These are phyloP conservation scores for Salvia rosmarinus DNA, from an alignment of 257 asterid genomes.

Conservation along the genomic window DNA sequence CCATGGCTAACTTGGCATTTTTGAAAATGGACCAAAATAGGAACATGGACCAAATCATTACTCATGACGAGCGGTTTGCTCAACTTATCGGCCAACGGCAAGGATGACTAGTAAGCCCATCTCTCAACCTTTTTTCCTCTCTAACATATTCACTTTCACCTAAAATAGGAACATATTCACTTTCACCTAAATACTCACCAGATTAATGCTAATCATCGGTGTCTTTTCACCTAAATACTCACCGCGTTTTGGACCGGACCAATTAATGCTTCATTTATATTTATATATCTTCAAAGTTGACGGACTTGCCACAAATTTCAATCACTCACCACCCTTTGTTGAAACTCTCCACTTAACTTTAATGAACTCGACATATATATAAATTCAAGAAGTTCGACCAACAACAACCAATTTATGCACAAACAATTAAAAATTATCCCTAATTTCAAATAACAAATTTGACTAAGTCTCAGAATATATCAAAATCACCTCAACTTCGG, in stretches of 20 bases:
- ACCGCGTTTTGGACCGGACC: not conserved
- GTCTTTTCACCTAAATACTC: not conserved
- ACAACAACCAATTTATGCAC: not conserved
- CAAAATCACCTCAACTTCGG: too few species aligned
- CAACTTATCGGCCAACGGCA: too few species aligned
- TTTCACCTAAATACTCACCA: too few species aligned
- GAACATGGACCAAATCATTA: too few species aligned
- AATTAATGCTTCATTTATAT: constrained; percentile 1
- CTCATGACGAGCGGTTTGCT: too few species aligned
- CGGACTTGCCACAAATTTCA: not conserved
- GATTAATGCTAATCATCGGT: not conserved
- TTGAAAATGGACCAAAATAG: too few species aligned
- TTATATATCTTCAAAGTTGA: not conserved
- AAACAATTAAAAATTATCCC: not conserved
- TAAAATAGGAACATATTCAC: too few species aligned
- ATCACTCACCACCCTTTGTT: not conserved
- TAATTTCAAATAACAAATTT: not conserved
- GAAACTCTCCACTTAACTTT: not conserved
- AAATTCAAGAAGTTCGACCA: not conserved
- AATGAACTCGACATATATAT: not conserved
- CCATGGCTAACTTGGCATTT: too few species aligned
- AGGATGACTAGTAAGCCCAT: too few species aligned
- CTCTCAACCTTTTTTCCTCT: too few species aligned
- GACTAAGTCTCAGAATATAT: too few species aligned
- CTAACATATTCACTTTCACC: too few species aligned